Percentiles rank a stretch among this genome's conserved stretches.
phyloP scores from a whole-genome alignment of 805 yeast genomes.

The Sporopachydermia lactativora region DNA sequence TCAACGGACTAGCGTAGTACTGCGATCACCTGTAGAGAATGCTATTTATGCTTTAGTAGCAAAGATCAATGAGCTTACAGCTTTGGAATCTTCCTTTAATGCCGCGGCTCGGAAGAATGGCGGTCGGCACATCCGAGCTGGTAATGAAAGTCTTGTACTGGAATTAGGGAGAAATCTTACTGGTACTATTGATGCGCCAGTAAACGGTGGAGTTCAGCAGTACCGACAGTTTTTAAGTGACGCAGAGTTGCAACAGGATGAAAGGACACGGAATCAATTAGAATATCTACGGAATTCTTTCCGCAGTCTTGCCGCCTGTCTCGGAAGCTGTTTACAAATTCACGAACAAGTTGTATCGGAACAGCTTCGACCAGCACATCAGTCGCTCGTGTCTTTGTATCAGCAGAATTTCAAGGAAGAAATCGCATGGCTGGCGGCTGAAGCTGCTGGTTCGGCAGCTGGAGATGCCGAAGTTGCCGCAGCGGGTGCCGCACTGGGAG shows the following conservation, averaged over 20 bases:
- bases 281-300: constrained; percentile 30
- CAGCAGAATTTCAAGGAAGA: constrained; percentile 56
- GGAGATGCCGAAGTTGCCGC: no score
- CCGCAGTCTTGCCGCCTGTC: constrained; percentile 50
- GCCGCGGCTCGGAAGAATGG: constrained; percentile 7
- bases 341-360: constrained; percentile 54
- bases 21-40: constrained; percentile 72
- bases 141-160: constrained; percentile 9
- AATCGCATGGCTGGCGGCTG: constrained; percentile 26
- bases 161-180: constrained; percentile 55
- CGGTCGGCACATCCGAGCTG: constrained; percentile 4
- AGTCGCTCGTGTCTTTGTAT: constrained; percentile 48
- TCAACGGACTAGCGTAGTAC: constrained; percentile 29
- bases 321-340: constrained; percentile 49
- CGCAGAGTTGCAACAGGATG: constrained; percentile 16
- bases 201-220: constrained; percentile 84
- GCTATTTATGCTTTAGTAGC: constrained; percentile 54
- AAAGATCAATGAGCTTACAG: constrained; percentile 61
- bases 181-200: constrained; percentile 87
- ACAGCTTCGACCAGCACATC: constrained; percentile 47
- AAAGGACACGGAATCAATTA: constrained; percentile 17
- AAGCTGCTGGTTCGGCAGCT: no score
- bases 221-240: constrained; percentile 54
- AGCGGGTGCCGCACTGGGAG: no score
- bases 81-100: constrained; percentile 34